phyloP scores from a whole-genome alignment of 169 alveolate genomes.

The Cryptosporidium meleagridis region DNA sequence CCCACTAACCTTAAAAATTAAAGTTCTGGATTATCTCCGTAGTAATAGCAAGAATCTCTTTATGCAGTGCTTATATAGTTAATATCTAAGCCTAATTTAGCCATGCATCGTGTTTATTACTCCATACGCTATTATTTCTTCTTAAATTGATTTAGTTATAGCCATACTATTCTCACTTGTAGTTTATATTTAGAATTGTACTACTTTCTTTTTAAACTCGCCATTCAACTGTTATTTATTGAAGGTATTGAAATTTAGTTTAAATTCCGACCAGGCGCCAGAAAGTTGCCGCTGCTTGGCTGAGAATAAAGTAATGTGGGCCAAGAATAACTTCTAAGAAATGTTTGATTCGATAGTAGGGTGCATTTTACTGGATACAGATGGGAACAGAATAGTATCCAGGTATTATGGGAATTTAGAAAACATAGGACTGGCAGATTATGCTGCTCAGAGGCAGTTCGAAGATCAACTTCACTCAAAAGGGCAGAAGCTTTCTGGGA shows the following conservation, averaged over 20 bases:
- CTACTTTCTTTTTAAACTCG: not conserved
- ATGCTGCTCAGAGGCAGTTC: slow-evolving; percentile 19
- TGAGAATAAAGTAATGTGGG: slow-evolving; percentile 5
- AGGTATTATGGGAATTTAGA: slow-evolving; percentile 51
- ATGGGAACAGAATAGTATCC: slow-evolving; percentile 55
- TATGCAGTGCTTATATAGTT: not conserved
- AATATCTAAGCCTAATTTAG: not conserved
- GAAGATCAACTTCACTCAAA: slow-evolving; percentile 39
- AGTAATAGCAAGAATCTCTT: not conserved
- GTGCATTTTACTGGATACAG: slow-evolving; percentile 50
- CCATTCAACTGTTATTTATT: too few species aligned
- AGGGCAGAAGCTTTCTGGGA: slow-evolving; percentile 38
- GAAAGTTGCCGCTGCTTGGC: not conserved
- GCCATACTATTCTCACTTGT: not conserved
- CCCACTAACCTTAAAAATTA: not conserved
- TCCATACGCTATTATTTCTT: not conserved
- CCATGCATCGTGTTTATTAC: not conserved
- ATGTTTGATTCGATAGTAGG: slow-evolving; percentile 60
- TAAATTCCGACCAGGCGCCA: not conserved
- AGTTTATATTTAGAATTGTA: not conserved
- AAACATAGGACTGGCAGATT: not conserved
- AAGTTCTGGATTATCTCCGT: not conserved
- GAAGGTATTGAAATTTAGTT: not conserved
- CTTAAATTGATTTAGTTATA: too few species aligned
- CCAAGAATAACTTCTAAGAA: not conserved